A percentile compares a stretch with the other conserved stretches of the same genome.
Evolutionary conservation across 2,329 filamentous ascomycete genomes (phyloP).

Genomic region (Cercospora sp.): DNA sequence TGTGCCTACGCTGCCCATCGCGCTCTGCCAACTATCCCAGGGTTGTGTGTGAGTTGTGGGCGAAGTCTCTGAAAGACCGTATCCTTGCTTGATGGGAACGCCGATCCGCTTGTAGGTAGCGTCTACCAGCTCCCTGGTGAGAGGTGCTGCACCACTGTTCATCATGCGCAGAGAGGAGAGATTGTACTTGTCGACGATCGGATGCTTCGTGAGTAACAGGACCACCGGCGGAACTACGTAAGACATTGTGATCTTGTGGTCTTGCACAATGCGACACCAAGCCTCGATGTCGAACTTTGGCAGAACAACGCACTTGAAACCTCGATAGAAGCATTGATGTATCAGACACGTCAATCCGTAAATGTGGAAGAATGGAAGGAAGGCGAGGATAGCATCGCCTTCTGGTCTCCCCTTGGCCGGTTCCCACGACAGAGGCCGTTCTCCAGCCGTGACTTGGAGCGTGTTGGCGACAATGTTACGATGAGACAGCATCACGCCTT

Average conservation of each 20-base stretch:
- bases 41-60: slow-evolving; percentile 72
- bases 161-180: slow-evolving; percentile 76
- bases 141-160: slow-evolving; percentile 82
- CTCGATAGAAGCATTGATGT: slow-evolving; percentile 66
- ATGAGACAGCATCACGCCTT: slow-evolving; percentile 80
- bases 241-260: slow-evolving; percentile 71
- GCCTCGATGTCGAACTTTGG: slow-evolving; percentile 77
- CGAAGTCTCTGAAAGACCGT: slow-evolving; percentile 84
- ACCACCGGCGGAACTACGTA: slow-evolving; percentile 86
- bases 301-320: slow-evolving; percentile 69
- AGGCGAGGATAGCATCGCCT: slow-evolving; percentile 72
- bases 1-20: slow-evolving; percentile 75
- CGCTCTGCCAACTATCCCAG: slow-evolving; percentile 73
- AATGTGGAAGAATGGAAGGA: slow-evolving; percentile 88
- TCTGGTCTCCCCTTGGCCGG: slow-evolving; percentile 51
- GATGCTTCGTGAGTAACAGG: slow-evolving; percentile 76
- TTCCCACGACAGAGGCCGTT: slow-evolving; percentile 54
- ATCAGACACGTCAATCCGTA: slow-evolving; percentile 77
- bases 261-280: slow-evolving; percentile 75
- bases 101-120: slow-evolving; percentile 72
- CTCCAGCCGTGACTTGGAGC: slow-evolving; percentile 45
- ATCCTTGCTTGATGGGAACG: slow-evolving; percentile 86
- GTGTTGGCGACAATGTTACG: slow-evolving; percentile 76
- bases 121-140: slow-evolving; percentile 78
- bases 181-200: slow-evolving; percentile 76